These are phyloP conservation scores for Lablab purpureus DNA, from an alignment of 306 rosid genomes.

Conservation along the genomic window DNA sequence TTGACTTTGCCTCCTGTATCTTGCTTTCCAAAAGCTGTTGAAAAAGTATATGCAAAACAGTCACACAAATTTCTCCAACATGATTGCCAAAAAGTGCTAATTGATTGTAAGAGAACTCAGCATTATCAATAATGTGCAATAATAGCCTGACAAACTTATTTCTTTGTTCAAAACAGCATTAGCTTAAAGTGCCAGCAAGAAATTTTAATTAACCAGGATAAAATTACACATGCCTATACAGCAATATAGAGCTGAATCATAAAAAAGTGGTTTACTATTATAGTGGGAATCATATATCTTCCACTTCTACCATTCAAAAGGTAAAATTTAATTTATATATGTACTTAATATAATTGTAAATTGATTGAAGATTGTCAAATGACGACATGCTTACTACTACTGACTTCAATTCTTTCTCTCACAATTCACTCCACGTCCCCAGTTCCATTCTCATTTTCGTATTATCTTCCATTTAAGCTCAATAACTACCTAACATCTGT, in stretches of 20 bases:
- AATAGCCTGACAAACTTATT: constrained; percentile 1
- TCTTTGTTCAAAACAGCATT: background rate
- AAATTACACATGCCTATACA: background rate
- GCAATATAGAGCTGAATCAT: background rate
- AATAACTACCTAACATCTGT: background rate
- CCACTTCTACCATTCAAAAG: background rate
- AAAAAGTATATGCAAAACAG: background rate
- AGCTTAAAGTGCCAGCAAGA: background rate
- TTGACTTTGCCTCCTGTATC: constrained; percentile 77
- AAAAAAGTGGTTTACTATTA: background rate
- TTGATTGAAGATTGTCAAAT: constrained; percentile 17
- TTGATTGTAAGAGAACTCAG: background rate
- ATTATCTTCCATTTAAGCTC: constrained; percentile 6
- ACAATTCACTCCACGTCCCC: background rate
- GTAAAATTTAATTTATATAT: constrained; percentile 1
- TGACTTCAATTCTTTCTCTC: background rate
- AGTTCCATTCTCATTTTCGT: background rate
- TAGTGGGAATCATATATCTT: background rate
- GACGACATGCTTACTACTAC: background rate
- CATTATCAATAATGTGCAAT: background rate
- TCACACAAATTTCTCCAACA: constrained; percentile 1
- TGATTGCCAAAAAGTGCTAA: background rate
- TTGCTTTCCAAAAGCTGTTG: constrained; percentile 76
- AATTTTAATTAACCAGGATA: background rate
- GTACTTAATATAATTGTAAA: constrained; percentile 8